Conservation (phyloP, 257 asterid genomes). For the Capsicum chinense region DNA sequence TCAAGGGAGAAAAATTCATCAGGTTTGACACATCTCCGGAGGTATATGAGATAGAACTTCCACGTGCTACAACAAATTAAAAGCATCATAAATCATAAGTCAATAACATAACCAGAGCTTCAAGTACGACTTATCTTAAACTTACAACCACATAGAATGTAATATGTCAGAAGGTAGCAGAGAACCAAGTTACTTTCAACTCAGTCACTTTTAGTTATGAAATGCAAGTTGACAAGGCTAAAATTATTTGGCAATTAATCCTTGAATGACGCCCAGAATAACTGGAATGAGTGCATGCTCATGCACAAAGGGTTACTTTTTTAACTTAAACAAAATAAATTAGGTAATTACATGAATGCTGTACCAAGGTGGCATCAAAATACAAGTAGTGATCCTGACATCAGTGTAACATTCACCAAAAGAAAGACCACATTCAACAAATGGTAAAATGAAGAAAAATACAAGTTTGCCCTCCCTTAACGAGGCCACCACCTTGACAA, state of each 20-base stretch:
- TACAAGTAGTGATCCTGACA: neutral
- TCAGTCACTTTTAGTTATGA: neutral
- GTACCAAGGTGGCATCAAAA: neutral
- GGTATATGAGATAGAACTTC: slow-evolving; percentile 63
- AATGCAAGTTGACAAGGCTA: neutral
- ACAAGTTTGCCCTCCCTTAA: slow-evolving; percentile 24
- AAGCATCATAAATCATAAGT: slow-evolving; percentile 15
- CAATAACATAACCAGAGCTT: slow-evolving; percentile 27
- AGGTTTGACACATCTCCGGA: slow-evolving; percentile 68
- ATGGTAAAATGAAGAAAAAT: neutral
- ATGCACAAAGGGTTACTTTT: neutral
- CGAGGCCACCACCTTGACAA: neutral
- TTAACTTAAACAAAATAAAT: neutral
- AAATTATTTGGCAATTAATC: neutral
- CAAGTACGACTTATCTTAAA: neutral
- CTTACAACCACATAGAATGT: slow-evolving; percentile 12
- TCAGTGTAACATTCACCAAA: slow-evolving; percentile 18
- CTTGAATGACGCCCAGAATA: neutral
- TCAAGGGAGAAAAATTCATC: slow-evolving; percentile 56
- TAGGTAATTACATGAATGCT: neutral
- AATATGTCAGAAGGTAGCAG: neutral
- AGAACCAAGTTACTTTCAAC: neutral
- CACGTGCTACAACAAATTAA: slow-evolving; percentile 54
- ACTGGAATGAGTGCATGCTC: neutral
- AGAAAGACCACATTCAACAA: neutral